Base-by-base conservation (phyloP, 805 yeast species). In the Candida vaughaniae region DNA sequence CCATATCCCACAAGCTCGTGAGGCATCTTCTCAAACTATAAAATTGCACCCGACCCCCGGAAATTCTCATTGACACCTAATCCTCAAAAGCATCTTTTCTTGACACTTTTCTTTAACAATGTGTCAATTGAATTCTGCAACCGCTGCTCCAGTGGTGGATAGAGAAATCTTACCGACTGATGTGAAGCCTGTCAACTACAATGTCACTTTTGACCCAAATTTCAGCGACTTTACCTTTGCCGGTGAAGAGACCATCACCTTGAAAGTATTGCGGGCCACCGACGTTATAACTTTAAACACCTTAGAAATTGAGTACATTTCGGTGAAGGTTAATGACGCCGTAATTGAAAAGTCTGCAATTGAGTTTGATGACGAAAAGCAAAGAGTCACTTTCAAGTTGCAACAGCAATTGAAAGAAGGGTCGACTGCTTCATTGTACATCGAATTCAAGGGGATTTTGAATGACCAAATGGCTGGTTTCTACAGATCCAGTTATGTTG, bases 401-500 rank as follows among this genome's bases (percentile, higher is more conserved):
- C 53, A 60, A n/a, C 63, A 67, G 22, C 43, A 51, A 22, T 49
- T 66, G 38, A 45, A 55, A 10, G 55, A 56, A 29, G 74, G 66
- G 10, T 54, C 71, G 14, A 54, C 59, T 25, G 72, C 75, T 33
- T 55, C 64, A 14, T 56, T 84, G 43, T 63, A 66, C 36, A 60
- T 82, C 42, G 62, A 67, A 26, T 84, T 75, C 57, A 66, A 73
- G 25, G 91, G 89, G 47, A 69, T 64, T 29, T 72, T 84, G 63
- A 82, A 82, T 58, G 83, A 81, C 53, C 78, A 82, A 53, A 84
- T 85, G 91, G 85, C 86, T 37, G 91, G 91, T 31, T 85, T 85
- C 64, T 85, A 85, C 68, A 73, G 85, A 51, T 81, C 88, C 14
- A 64, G 78, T 28, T 84, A 84, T 58, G 71, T 70, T 45, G 70